These are phyloP conservation scores for Clonostachys chloroleuca DNA, from an alignment of 2,329 filamentous ascomycete species.

Conservation along the genomic window DNA sequence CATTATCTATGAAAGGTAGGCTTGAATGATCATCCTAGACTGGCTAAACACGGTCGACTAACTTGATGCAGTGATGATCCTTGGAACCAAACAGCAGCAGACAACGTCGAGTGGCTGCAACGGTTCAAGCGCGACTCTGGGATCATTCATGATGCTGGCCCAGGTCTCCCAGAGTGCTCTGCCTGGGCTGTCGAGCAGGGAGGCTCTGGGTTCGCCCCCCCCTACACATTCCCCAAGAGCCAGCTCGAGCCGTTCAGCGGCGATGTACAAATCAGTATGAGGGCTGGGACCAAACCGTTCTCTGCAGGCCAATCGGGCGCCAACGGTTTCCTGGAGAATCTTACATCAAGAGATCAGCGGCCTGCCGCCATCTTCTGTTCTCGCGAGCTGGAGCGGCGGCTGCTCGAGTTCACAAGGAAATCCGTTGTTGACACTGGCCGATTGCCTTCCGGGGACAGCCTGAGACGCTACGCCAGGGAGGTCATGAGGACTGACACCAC, in stretches of 20 bases:
- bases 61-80: conserved; percentile 46
- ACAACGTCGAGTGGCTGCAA: conserved; percentile 59
- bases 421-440: conserved; percentile 34
- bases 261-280: conserved; percentile 17
- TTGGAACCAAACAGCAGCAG: conserved; percentile 60
- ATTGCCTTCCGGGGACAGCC: conserved; percentile 41
- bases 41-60: conserved; percentile 4
- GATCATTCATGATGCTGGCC: conserved; percentile 43
- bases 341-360: conserved; percentile 34
- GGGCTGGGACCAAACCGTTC: background rate
- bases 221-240: conserved; percentile 42
- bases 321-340: conserved; percentile 40
- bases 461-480: conserved; percentile 40
- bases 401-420: conserved; percentile 31
- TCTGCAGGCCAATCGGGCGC: background rate
- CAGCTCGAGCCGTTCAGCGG: conserved; percentile 25
- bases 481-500: conserved; percentile 38
- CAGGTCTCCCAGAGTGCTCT: conserved; percentile 36
- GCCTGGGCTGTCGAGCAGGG: conserved; percentile 45
- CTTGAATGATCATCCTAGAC: conserved; percentile 3
- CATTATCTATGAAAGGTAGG: conserved; percentile 59
- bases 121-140: conserved; percentile 57
- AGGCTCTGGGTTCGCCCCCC: conserved; percentile 50
- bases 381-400: conserved; percentile 50
- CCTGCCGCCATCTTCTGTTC: conserved; percentile 53